These are phyloP conservation scores for Murraya koenigii DNA, from an alignment of 345 rosid genomes.

Conservation along the genomic window DNA sequence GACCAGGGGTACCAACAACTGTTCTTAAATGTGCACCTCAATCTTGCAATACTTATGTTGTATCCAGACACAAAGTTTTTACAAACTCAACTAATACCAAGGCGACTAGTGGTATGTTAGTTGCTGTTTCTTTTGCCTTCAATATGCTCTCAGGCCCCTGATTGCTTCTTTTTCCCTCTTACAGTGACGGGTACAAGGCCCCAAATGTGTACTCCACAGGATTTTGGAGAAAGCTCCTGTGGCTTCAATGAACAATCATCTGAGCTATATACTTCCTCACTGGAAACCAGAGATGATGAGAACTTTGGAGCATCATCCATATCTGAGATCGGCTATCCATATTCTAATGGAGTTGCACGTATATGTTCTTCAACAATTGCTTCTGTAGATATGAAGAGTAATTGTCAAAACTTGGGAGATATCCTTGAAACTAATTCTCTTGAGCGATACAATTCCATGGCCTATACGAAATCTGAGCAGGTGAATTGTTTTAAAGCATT, in stretches of 20 bases:
- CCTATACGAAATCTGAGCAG: slow-evolving; percentile 32
- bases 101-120: slow-evolving; percentile 31
- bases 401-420: slow-evolving; percentile 6
- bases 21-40: slow-evolving; percentile 52
- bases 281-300: slow-evolving; percentile 24
- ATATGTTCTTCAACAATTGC: slow-evolving; percentile 3
- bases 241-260: slow-evolving; percentile 26
- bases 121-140: not conserved
- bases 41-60: slow-evolving; percentile 48
- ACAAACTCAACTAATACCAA: slow-evolving; percentile 42
- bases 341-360: slow-evolving; percentile 19
- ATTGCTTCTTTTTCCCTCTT: slow-evolving; percentile 3
- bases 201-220: slow-evolving; percentile 13
- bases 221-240: slow-evolving; percentile 25
- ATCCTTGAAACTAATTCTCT: slow-evolving; percentile 5
- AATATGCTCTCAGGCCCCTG: slow-evolving; percentile 11
- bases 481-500: slow-evolving; percentile 20
- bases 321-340: slow-evolving; percentile 23
- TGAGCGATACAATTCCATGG: slow-evolving; percentile 5
- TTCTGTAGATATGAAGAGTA: slow-evolving; percentile 13
- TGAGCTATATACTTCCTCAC: slow-evolving; percentile 22
- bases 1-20: slow-evolving; percentile 49
- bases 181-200: slow-evolving; percentile 23
- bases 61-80: slow-evolving; percentile 41
- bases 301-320: slow-evolving; percentile 22